These are phyloP conservation scores for Eucalyptus tenuipes DNA, from an alignment of 345 rosid genomes.

Conservation along the genomic window DNA sequence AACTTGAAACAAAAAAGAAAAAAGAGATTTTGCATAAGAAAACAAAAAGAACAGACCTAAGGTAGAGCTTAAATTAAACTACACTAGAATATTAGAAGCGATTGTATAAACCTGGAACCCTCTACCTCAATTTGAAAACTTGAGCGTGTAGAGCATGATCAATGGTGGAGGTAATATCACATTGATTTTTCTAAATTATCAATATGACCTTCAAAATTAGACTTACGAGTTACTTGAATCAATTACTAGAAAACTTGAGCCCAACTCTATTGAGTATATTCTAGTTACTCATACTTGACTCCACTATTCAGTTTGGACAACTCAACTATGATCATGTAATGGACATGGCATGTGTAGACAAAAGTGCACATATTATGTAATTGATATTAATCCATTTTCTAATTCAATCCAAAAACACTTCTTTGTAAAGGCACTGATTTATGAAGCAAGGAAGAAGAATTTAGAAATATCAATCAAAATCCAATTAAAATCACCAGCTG, in stretches of 20 bases:
- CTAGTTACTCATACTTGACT: not conserved
- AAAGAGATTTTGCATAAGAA: not conserved
- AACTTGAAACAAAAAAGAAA: not conserved
- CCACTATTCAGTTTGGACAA: not conserved
- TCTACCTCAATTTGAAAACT: not conserved
- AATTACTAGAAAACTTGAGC: not conserved
- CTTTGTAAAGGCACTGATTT: too few relatives aligned
- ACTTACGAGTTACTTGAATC: not conserved
- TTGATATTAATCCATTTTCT: not conserved
- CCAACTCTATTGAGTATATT: too few relatives aligned
- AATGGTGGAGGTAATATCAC: not conserved
- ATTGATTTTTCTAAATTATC: not conserved
- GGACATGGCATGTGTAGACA: not conserved
- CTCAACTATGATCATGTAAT: not conserved
- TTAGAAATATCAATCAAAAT: too few relatives aligned
- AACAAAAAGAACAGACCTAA: not conserved
- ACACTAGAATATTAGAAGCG: not conserved
- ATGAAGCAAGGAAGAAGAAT: too few relatives aligned
- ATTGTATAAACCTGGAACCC: not conserved
- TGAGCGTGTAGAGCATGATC: not conserved
- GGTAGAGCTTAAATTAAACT: not conserved
- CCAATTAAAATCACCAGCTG: accelerated
- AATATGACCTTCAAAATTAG: not conserved
- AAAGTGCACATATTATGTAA: not conserved
- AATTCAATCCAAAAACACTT: not conserved